These are phyloP conservation scores for Gyrodon lividus DNA, from an alignment of 768 basidiomycete genomes.

Conservation along the genomic window DNA sequence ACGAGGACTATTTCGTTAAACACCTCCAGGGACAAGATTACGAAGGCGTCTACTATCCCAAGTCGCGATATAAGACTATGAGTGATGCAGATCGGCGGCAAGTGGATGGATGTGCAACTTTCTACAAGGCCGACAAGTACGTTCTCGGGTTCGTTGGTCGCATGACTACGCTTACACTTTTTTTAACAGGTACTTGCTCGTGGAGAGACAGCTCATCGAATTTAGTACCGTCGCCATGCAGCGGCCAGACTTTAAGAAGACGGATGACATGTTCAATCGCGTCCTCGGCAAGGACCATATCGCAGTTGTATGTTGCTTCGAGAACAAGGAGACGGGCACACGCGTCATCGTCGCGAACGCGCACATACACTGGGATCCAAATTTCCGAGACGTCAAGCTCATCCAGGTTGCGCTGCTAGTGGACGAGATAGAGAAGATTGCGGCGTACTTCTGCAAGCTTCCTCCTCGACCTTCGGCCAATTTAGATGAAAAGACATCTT, in stretches of 20 bases:
- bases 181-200: slow-evolving; percentile 73
- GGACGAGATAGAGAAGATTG: slow-evolving; percentile 91
- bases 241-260: slow-evolving; percentile 91
- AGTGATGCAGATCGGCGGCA: slow-evolving; percentile 75
- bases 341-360: slow-evolving; percentile 87
- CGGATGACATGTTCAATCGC: slow-evolving; percentile 99
- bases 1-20: slow-evolving; percentile 85
- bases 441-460: slow-evolving; percentile 77
- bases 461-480: slow-evolving; percentile 58
- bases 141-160: slow-evolving; percentile 31
- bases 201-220: slow-evolving; percentile 92
- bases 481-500: slow-evolving; percentile 23
- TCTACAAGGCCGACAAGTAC: slow-evolving; percentile 87
- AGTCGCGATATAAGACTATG: slow-evolving; percentile 93
- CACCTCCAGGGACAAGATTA: slow-evolving; percentile 75
- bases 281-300: slow-evolving; percentile 94
- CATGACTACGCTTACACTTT: slow-evolving; percentile 1
- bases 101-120: slow-evolving; percentile 96
- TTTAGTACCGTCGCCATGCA: slow-evolving; percentile 93
- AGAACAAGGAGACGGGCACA: slow-evolving; percentile 83
- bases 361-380: slow-evolving; percentile 92
- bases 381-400: slow-evolving; percentile 93
- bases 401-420: slow-evolving; percentile 91
- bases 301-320: slow-evolving; percentile 82
- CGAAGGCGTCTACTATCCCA: slow-evolving; percentile 89